Base-by-base conservation (phyloP, 768 basidiomycete species). In the Galerina sulciceps region DNA sequence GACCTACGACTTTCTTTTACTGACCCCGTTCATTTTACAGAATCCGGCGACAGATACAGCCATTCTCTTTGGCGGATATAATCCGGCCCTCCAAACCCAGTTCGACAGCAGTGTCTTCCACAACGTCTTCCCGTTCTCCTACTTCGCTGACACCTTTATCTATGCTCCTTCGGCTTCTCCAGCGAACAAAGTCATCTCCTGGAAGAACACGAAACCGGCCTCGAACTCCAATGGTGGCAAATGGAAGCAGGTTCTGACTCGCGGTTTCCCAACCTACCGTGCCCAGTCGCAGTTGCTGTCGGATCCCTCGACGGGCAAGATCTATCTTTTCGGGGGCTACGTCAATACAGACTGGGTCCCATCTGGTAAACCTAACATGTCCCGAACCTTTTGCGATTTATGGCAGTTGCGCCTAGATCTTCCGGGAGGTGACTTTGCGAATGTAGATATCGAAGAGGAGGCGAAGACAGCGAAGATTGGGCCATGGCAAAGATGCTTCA, bases 111-210 rank as follows among this genome's bases (percentile, higher is more conserved):
- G 63, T 11, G 18, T 47, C 11, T 75, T 73, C 60, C 55, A 67
- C 1, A 48, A 64, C 10, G 18, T 47, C 11, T 75, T 73, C 60
- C 55, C 63, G 4, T 78, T 69, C 65, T 67, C 73, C 20, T 81
- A 79, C 67, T 80, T 68, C 60, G 75, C 75, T 22, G 78, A 80
- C 54, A 78, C 78, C 0, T 79, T 75, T 67, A 64, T 78, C 46
- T 60, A 18, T 47, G 56, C 20, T 52, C 26, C 26, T 31, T 31
- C 26, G 8, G 34, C 26, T 37, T 57, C 23, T 53, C 59, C 48
- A 35, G 40, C 22, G 42, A 26, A 43, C 36, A 51, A 13, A 17
- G 43, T 23, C 26, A n/a, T 20, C 15, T 34, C 62, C 48, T 17
- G 45, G 48, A 55, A 53, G 41, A 42, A 35, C 8, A 45, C 51